Conservation (phyloP, 805 yeast species). For the Teunomyces atbi region DNA sequence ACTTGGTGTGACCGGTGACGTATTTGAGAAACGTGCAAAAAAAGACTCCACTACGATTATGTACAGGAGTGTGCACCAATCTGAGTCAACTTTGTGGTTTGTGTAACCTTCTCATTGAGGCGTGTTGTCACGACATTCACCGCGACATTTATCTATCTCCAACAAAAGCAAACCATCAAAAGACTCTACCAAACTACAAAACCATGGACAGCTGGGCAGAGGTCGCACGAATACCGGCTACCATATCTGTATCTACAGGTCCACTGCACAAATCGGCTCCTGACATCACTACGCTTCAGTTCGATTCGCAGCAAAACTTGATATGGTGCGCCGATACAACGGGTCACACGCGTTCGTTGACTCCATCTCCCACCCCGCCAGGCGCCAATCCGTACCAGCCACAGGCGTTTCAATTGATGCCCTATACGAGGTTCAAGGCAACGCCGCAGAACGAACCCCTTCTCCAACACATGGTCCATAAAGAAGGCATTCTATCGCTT, state of each 20-base stretch:
- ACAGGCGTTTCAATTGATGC: conserved; percentile 22
- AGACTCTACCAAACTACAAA: background rate
- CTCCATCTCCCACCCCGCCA: conserved; percentile 18
- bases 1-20: no score
- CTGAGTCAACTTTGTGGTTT: background rate
- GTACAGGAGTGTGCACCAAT: no score
- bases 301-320: conserved; percentile 73
- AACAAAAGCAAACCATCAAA: background rate
- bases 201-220: conserved; percentile 16
- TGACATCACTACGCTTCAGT: conserved; percentile 33
- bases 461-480: conserved; percentile 28
- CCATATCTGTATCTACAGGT: conserved; percentile 1
- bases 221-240: conserved; percentile 13
- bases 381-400: conserved; percentile 17
- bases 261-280: conserved; percentile 1
- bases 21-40: no score
- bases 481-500: conserved; percentile 34
- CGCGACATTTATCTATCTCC: conserved; percentile 1
- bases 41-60: no score
- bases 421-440: conserved; percentile 38
- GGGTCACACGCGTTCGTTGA: conserved; percentile 44
- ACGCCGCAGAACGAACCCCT: conserved; percentile 21
- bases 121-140: background rate
- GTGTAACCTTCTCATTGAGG: background rate
- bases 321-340: conserved; percentile 81